A percentile compares a stretch with the other conserved stretches of the same genome.
phyloP scores from a whole-genome alignment of 31 red algal species.

The Odonthalia washingtoniensis region DNA sequence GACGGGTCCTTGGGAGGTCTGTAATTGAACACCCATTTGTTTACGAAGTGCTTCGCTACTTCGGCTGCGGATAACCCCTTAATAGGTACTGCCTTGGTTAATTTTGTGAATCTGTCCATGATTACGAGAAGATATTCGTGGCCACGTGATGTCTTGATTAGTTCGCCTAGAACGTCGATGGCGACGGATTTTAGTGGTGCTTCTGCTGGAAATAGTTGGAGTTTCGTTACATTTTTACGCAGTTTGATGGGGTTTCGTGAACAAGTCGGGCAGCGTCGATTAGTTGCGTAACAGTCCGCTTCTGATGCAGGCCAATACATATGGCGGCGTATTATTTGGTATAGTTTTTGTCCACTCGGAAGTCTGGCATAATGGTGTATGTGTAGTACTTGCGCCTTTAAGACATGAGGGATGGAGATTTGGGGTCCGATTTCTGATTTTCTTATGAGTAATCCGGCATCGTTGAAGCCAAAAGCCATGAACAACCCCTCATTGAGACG shows the following conservation, averaged over 20 bases:
- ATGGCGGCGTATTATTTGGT: too few relatives aligned
- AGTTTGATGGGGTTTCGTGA: background rate
- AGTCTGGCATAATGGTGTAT: background rate
- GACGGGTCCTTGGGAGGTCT: conserved; percentile 17
- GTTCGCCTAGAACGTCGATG: too few relatives aligned
- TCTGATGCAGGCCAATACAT: background rate
- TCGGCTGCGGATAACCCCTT: conserved; percentile 4
- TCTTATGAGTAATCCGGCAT: background rate
- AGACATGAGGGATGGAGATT: too few relatives aligned
- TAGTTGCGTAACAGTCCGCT: background rate
- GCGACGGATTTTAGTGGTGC: too few relatives aligned
- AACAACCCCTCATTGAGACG: background rate
- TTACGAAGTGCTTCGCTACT: conserved; percentile 5
- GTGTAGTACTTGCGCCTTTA: background rate
- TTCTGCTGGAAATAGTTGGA: too few relatives aligned
- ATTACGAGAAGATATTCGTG: too few relatives aligned
- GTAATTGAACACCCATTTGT: conserved; percentile 28
- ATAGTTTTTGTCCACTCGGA: background rate
- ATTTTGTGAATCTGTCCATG: too few relatives aligned
- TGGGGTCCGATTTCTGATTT: background rate
- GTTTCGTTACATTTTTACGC: too few relatives aligned
- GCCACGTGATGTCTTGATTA: too few relatives aligned
- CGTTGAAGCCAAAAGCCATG: background rate
- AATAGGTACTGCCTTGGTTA: background rate
- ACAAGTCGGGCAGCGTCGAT: background rate